Evolutionary conservation across 768 basidiomycete genomes (phyloP).

Genomic region (Hygrocybe coccinea): DNA sequence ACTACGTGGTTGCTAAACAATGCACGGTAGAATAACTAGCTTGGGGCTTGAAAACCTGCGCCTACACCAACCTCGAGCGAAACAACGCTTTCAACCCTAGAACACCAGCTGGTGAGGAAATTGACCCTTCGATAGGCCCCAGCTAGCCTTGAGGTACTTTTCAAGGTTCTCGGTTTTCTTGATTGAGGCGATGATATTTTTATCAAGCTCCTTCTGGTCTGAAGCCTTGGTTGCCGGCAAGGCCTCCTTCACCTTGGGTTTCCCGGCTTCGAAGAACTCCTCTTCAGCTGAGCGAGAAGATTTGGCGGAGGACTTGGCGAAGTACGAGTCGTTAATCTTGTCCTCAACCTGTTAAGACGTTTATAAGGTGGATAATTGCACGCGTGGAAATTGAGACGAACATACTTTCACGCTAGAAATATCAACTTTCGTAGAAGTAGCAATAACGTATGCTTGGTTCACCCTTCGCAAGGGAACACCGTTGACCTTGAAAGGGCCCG

Average conservation of each 20-base stretch:
- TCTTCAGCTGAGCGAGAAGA: constrained; percentile 79
- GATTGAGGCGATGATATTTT: constrained; percentile 71
- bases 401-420: constrained; percentile 68
- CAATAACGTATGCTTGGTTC: constrained; percentile 98
- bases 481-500: constrained; percentile 97
- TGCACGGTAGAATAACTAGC: too few relatives aligned
- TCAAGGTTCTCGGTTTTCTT: constrained; percentile 87
- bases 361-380: neutral
- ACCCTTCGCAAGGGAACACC: constrained; percentile 97
- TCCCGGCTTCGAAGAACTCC: constrained; percentile 95
- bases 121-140: constrained; percentile 95
- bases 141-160: constrained; percentile 90
- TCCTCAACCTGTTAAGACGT: constrained; percentile 59
- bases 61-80: too few relatives aligned
- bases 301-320: constrained; percentile 73
- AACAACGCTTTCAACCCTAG: constrained; percentile 31
- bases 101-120: constrained; percentile 93
- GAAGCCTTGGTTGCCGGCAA: constrained; percentile 82
- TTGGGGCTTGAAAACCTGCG: too few relatives aligned
- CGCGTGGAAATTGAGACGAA: constrained; percentile 13
- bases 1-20: too few relatives aligned
- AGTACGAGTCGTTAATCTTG: constrained; percentile 93
- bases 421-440: constrained; percentile 92
- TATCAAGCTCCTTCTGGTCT: constrained; percentile 88
- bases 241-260: constrained; percentile 82